phyloP scores from a whole-genome alignment of 108 stramenopile genomes.

The Skeletonema menzelii region DNA sequence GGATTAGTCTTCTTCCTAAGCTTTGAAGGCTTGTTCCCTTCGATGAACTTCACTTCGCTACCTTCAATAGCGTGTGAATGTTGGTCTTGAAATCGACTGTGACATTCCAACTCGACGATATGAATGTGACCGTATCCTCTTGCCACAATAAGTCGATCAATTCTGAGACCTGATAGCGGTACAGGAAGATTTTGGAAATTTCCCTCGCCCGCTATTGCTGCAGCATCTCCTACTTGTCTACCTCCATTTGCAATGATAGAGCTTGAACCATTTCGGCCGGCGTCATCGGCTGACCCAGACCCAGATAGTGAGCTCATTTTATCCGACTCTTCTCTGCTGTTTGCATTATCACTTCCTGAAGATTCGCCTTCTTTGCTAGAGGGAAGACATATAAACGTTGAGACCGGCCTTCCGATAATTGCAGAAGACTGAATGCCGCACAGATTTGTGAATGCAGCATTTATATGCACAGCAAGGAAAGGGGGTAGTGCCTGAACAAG shows the following conservation, averaged over 20 bases:
- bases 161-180: constrained; percentile 8
- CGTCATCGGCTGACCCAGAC: constrained; percentile 42
- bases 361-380: constrained; percentile 18
- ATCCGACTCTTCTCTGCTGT: constrained; percentile 17
- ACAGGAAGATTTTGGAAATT: constrained; percentile 4
- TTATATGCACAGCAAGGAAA: constrained; percentile 61
- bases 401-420: constrained; percentile 60
- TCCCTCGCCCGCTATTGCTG: constrained; percentile 1
- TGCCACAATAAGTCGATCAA: constrained; percentile 62
- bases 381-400: constrained; percentile 41
- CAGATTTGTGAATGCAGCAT: constrained; percentile 71
- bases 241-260: neutral
- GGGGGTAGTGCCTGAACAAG: constrained; percentile 57
- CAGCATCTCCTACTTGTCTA: neutral
- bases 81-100: constrained; percentile 28
- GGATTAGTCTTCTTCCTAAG: constrained; percentile 43
- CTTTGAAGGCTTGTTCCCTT: constrained; percentile 25
- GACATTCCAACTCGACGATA: constrained; percentile 32
- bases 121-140: constrained; percentile 57
- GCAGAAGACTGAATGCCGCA: constrained; percentile 64
- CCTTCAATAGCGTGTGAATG: constrained; percentile 19
- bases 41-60: constrained; percentile 23
- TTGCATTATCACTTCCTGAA: constrained; percentile 22
- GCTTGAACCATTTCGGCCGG: constrained; percentile 25
- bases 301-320: constrained; percentile 35